Evolutionary conservation across 495 filamentous ascomycete genomes (phyloP).

Genomic region (Trichocladium antarcticum): DNA sequence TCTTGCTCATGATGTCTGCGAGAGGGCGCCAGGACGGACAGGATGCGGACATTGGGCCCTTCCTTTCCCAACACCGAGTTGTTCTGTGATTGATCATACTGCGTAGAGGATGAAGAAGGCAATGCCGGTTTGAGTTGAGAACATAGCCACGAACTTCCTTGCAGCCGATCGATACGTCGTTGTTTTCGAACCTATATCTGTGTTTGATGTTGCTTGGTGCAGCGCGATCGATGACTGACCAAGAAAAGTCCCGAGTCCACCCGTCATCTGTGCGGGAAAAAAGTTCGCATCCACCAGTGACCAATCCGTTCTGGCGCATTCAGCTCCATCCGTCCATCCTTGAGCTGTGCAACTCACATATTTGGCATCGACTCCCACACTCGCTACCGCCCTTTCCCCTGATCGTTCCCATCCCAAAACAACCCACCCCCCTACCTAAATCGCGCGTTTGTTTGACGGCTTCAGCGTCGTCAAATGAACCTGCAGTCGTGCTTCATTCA

Average conservation of each 20-base stretch:
- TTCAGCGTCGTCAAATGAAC: constrained; percentile 56
- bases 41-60: too few relatives aligned
- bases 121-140: too few relatives aligned
- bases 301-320: background rate
- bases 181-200: too few relatives aligned
- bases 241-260: constrained; percentile 6
- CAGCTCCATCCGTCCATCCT: background rate
- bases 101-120: too few relatives aligned
- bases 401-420: constrained; percentile 7
- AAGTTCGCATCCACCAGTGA: background rate
- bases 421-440: constrained; percentile 15
- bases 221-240: background rate
- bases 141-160: background rate
- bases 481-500: constrained; percentile 42
- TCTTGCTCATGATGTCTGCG: background rate
- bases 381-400: constrained; percentile 11
- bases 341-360: background rate
- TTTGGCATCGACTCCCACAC: constrained; percentile 11
- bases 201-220: background rate
- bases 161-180: background rate
- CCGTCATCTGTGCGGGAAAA: constrained; percentile 4
- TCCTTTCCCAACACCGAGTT: too few relatives aligned
- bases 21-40: too few relatives aligned
- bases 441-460: constrained; percentile 57
- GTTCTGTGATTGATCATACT: too few relatives aligned